phyloP scores from a whole-genome alignment of 257 asterid genomes.

The Craterostigma plantagineum region DNA sequence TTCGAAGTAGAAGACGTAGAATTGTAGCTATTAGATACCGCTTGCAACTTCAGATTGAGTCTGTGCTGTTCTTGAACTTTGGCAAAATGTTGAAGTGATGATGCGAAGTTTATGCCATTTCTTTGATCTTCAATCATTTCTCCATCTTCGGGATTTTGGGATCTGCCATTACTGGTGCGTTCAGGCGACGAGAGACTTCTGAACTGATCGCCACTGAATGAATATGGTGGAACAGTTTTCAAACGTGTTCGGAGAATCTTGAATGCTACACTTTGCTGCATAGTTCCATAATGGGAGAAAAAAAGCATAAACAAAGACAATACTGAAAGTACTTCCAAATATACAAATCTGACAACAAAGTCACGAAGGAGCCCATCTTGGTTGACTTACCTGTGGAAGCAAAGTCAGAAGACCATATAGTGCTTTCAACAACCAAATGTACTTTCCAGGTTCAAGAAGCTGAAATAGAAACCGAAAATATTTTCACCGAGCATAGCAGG shows the following conservation, averaged over 20 bases:
- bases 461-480: conserved; percentile 23
- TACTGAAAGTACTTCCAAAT: too few species aligned
- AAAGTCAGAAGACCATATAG: conserved; percentile 90
- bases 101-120: conserved; percentile 31
- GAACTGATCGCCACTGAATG: conserved; percentile 47
- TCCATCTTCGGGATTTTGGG: conserved; percentile 42
- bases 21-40: conserved; percentile 18
- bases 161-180: conserved; percentile 21
- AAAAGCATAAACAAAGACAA: background rate
- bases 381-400: conserved; percentile 75
- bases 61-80: conserved; percentile 75
- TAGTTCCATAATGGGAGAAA: conserved; percentile 1
- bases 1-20: conserved; percentile 17
- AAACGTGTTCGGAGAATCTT: conserved; percentile 80
- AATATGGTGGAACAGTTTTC: conserved; percentile 76
- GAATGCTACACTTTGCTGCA: conserved; percentile 98
- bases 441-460: conserved; percentile 99
- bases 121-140: conserved; percentile 24
- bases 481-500: background rate
- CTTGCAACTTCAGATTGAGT: conserved; percentile 27
- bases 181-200: conserved; percentile 25
- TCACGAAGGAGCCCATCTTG: background rate
- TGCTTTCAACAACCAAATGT: conserved; percentile 82
- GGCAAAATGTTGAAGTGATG: conserved; percentile 55
- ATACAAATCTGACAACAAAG: background rate